Evolutionary conservation across 2,329 filamentous ascomycete genomes (phyloP).

Genomic region (Monosporascus sp.): DNA sequence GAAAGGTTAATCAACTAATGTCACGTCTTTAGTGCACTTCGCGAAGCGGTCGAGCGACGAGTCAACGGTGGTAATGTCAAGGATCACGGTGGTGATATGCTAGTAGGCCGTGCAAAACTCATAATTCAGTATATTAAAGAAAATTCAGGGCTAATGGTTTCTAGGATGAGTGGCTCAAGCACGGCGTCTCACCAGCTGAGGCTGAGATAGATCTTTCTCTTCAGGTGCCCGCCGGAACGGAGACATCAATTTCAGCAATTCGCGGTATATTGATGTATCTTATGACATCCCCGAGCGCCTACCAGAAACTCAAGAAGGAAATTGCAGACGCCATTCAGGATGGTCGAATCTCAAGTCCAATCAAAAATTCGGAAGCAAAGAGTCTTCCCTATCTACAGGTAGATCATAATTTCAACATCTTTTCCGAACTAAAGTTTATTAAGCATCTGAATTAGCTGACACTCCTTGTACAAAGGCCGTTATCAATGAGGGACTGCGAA

Average conservation of each 20-base stretch:
- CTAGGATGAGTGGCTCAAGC: constrained; percentile 20
- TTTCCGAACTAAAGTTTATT: too few relatives aligned
- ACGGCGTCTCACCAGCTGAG: constrained; percentile 16
- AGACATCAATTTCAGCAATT: constrained; percentile 18
- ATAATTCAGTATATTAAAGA: not conserved
- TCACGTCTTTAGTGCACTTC: constrained; percentile 9
- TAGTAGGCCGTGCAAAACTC: constrained; percentile 11
- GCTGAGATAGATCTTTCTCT: constrained; percentile 19
- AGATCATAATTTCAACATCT: not conserved
- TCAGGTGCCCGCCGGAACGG: constrained; percentile 17
- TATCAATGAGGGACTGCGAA: constrained; percentile 19
- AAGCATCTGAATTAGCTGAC: not conserved
- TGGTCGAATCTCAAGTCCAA: constrained; percentile 16
- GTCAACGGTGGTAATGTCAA: constrained; percentile 6
- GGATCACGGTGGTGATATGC: constrained; percentile 10
- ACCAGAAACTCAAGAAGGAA: constrained; percentile 14
- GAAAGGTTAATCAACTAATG: too few relatives aligned
- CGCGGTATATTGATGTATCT: constrained; percentile 14
- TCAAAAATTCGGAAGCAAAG: constrained; percentile 17
- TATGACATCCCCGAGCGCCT: constrained; percentile 11
- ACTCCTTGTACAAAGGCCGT: constrained; percentile 12
- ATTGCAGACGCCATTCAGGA: constrained; percentile 11
- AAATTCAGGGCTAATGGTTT: not conserved
- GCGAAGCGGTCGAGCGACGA: constrained; percentile 12
- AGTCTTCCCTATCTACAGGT: constrained; percentile 20